These are phyloP conservation scores for Neurospora sp. DNA, from an alignment of 495 filamentous ascomycete genomes.

Conservation along the genomic window DNA sequence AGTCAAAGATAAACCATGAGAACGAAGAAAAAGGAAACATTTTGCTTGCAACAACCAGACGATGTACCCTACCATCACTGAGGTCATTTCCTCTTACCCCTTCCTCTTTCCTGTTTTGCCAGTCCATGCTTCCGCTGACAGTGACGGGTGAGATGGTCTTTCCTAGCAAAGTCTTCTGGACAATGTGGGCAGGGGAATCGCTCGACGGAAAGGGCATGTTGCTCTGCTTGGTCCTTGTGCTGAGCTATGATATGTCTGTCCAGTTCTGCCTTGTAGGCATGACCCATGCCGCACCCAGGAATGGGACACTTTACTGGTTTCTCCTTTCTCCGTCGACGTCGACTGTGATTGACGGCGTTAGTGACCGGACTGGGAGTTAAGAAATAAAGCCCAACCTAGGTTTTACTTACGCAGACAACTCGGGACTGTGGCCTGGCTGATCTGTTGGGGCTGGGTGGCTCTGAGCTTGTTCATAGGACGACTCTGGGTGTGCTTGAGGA, in stretches of 20 bases:
- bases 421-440: neutral
- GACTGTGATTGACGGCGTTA: neutral
- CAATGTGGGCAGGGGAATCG: neutral
- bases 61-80: neutral
- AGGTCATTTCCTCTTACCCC: neutral
- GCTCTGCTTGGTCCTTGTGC: neutral
- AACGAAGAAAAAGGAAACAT: neutral
- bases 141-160: neutral
- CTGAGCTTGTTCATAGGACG: neutral
- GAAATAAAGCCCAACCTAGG: no score
- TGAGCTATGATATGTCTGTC: neutral
- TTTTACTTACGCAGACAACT: neutral
- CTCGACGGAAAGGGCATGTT: neutral
- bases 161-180: neutral
- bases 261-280: neutral
- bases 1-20: neutral
- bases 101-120: neutral
- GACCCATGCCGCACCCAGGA: neutral
- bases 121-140: neutral
- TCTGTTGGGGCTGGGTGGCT: neutral
- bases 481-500: neutral
- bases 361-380: neutral
- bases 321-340: neutral
- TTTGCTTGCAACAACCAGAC: neutral
- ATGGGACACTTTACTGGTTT: neutral